phyloP scores from a whole-genome alignment of 169 alveolate genomes.

The Fabrea salina region DNA sequence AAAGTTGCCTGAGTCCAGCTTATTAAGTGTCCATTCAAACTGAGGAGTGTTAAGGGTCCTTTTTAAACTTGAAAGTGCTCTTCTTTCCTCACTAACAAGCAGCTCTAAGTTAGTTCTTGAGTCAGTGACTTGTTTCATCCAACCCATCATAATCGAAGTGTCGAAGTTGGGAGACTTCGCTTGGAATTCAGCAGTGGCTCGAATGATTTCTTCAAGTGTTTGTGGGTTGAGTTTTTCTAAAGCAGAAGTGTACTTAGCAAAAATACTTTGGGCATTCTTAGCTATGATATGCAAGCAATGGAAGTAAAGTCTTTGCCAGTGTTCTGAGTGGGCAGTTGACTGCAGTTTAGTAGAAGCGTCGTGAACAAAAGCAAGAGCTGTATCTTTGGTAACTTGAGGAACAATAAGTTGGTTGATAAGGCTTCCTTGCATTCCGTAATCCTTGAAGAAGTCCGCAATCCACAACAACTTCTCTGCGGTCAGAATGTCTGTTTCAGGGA shows the following conservation, averaged over 20 bases:
- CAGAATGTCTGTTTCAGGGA: background rate
- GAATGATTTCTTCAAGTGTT: background rate
- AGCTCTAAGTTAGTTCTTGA: background rate
- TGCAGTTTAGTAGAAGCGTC: conserved; percentile 9
- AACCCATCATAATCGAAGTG: background rate
- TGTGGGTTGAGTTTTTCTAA: background rate
- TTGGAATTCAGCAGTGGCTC: background rate
- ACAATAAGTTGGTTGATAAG: background rate
- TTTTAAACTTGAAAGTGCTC: background rate
- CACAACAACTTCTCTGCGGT: conserved; percentile 20
- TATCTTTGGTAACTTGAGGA: conserved; percentile 7
- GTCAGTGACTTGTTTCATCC: background rate
- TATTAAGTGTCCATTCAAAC: background rate
- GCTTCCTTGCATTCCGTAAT: background rate
- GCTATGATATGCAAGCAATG: background rate
- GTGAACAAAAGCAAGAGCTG: background rate
- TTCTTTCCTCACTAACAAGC: background rate
- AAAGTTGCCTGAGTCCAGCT: conserved; percentile 14
- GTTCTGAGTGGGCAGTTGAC: background rate
- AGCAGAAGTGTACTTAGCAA: background rate
- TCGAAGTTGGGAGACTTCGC: background rate
- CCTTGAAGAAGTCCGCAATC: conserved; percentile 24
- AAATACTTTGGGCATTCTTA: background rate
- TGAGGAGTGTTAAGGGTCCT: background rate
- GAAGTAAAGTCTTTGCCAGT: background rate